Conservation (phyloP, 1,284 basidiomycete species). For the Microbotryum intermedium region DNA sequence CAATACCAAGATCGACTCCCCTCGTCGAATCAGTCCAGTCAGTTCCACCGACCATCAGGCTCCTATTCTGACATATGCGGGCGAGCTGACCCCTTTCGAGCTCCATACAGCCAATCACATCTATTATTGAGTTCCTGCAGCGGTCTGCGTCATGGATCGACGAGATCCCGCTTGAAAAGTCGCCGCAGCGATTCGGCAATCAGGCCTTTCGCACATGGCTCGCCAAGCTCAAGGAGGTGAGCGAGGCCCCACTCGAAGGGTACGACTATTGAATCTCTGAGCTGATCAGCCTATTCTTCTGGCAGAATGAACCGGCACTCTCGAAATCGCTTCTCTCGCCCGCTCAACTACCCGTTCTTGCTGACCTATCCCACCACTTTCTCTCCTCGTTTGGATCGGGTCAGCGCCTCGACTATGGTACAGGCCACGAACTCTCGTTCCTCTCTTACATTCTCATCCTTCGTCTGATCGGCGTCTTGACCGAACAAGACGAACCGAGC, state of each 20-base stretch:
- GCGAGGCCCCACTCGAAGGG: conserved; percentile 24
- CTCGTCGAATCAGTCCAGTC: conserved; percentile 17
- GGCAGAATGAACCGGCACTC: conserved; percentile 49
- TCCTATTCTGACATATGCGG: neutral
- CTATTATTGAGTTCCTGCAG: conserved; percentile 55
- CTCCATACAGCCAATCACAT: conserved; percentile 44
- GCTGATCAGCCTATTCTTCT: neutral
- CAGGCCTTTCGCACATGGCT: conserved; percentile 86
- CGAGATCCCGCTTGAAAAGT: conserved; percentile 66
- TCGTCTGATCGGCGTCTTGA: conserved; percentile 32
- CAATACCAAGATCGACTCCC: conserved; percentile 25
- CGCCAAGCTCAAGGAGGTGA: conserved; percentile 63
- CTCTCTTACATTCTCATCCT: conserved; percentile 65
- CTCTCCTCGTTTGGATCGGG: conserved; percentile 83
- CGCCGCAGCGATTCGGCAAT: conserved; percentile 89
- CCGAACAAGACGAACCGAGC: conserved; percentile 37
- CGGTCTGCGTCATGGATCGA: conserved; percentile 69
- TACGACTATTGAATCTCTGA: neutral
- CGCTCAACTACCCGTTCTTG: conserved; percentile 48
- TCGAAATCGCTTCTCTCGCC: conserved; percentile 48
- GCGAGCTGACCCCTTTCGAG: neutral
- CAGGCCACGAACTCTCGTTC: conserved; percentile 88
- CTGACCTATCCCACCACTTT: conserved; percentile 64
- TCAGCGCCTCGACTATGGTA: conserved; percentile 88
- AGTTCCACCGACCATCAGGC: neutral